Base-by-base conservation (phyloP, 2,329 filamentous ascomycete genomes). In the Hysterium pulicare region DNA sequence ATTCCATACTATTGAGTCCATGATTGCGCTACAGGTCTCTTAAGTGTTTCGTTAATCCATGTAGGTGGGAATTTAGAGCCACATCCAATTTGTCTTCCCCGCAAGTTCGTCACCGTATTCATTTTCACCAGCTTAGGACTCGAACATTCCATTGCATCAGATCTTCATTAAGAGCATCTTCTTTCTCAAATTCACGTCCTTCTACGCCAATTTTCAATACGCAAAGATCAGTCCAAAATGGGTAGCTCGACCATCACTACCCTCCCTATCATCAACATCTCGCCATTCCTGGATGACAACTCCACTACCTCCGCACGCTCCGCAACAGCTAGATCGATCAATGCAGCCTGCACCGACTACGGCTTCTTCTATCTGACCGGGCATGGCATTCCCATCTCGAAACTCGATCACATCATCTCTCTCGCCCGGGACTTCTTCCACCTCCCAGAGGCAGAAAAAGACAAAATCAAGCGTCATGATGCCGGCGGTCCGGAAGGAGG, bases 351-450 rank as follows among this genome's bases (percentile, higher is more conserved):
- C 50, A 48, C 49, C 13, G 50, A 60, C 33, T 67, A 66, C 40
- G 69, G 69, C 41, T 72, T 71, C 55, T 70, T 72, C 53, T 70
- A 71, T 47, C 62, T 71, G 2, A 66, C 55, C 24, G 64, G 64
- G 4, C 69, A 72, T 48, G 69, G 66, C 10, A 68, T 72, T 16
- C 59, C 68, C 0, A 11, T 28, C 0, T 11, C 50, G 1, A 56
- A 40, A 5, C 54, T 65, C 4, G 49, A 61, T 16, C 20, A 52
- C 7, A 42, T 69, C 9, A 55, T 69, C 22, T 30, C 37, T 2
- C 55, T 67, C 3, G 62, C 65, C 0, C 58, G 63, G 3, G 34
- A 46, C 3, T 69, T 69, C 54, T 69, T 70, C 48, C 46, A 58
- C 1, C 44, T 57, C 0, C 54, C 60, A 0, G 22, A 55, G 0